Percentiles rank a stretch among this genome's conserved stretches.
These are phyloP conservation scores for Metarhizium sp. DNA, from an alignment of 2,329 filamentous ascomycete genomes.

Conservation along the genomic window DNA sequence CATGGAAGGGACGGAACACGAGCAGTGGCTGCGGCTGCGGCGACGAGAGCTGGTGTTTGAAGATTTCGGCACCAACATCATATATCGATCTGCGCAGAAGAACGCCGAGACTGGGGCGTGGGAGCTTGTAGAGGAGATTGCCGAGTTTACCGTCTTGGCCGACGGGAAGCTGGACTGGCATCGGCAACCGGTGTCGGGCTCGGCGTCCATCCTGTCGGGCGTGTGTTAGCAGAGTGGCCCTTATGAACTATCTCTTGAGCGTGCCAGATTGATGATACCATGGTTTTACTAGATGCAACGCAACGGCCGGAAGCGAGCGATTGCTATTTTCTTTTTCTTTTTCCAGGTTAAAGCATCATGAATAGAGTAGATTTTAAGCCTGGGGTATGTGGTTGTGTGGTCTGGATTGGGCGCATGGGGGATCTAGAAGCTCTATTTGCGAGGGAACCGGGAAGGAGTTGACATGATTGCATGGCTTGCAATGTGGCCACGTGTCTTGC, in stretches of 20 bases:
- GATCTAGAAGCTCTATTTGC: no score
- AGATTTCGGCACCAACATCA: slow-evolving; percentile 25
- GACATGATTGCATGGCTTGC: background rate
- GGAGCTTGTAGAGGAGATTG: slow-evolving; percentile 29
- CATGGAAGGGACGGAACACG: slow-evolving; percentile 20
- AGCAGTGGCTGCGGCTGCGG: slow-evolving; percentile 30
- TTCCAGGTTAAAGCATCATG: no score
- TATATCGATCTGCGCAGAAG: slow-evolving; percentile 27
- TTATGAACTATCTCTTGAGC: background rate
- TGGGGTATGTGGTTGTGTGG: no score
- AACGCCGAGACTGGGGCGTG: slow-evolving; percentile 20
- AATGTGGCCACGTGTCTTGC: no score
- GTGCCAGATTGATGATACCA: background rate
- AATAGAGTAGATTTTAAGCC: no score
- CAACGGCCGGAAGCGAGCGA: no score
- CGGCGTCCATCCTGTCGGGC: slow-evolving; percentile 20
- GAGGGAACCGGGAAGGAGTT: no score
- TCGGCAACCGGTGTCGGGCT: slow-evolving; percentile 25
- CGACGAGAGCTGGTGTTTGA: slow-evolving; percentile 29
- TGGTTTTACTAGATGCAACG: no score
- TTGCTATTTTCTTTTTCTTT: no score
- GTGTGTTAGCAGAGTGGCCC: slow-evolving; percentile 11
- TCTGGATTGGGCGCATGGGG: no score
- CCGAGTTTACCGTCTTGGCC: slow-evolving; percentile 18
- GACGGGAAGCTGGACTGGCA: slow-evolving; percentile 25